These are phyloP conservation scores for Globisporangium middletonii DNA, from an alignment of 352 stramenopile species.

Conservation along the genomic window DNA sequence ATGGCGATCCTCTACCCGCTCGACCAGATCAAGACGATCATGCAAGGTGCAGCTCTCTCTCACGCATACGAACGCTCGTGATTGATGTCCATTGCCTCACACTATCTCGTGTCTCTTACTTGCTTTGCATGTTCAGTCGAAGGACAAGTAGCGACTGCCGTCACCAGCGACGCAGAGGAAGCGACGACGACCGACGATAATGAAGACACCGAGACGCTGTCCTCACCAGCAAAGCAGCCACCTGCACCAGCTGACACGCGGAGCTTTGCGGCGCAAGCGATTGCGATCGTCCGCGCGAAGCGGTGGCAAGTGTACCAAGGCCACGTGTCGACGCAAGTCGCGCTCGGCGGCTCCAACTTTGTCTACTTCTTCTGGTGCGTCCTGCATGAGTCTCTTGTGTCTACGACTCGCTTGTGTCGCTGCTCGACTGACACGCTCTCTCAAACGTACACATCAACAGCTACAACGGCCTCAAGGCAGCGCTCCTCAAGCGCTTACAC, in stretches of 20 bases:
- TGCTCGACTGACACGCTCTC: background rate
- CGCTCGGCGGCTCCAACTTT: constrained; percentile 74
- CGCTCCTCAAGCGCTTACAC: constrained; percentile 62
- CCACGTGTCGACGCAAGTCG: constrained; percentile 74
- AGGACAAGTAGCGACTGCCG: background rate
- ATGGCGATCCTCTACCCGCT: constrained; percentile 81
- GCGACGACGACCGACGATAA: background rate
- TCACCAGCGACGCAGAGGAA: background rate
- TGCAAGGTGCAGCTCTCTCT: constrained; percentile 50
- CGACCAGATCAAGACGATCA: constrained; percentile 84
- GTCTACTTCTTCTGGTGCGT: constrained; percentile 86
- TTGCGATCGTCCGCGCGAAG: constrained; percentile 52
- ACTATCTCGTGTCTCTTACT: no score
- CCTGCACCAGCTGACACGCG: constrained; percentile 6
- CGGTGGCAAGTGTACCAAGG: constrained; percentile 74
- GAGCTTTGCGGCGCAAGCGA: constrained; percentile 35
- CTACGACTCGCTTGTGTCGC: background rate
- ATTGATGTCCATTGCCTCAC: no score
- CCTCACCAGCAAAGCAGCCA: background rate
- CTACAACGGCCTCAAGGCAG: constrained; percentile 63
- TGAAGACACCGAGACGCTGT: background rate
- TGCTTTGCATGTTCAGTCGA: background rate
- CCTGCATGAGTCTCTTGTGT: background rate
- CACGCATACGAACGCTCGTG: no score
- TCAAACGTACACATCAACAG: constrained; percentile 8